phyloP scores from a whole-genome alignment of 2,329 filamentous ascomycete species.

The Monosporascus ibericus region DNA sequence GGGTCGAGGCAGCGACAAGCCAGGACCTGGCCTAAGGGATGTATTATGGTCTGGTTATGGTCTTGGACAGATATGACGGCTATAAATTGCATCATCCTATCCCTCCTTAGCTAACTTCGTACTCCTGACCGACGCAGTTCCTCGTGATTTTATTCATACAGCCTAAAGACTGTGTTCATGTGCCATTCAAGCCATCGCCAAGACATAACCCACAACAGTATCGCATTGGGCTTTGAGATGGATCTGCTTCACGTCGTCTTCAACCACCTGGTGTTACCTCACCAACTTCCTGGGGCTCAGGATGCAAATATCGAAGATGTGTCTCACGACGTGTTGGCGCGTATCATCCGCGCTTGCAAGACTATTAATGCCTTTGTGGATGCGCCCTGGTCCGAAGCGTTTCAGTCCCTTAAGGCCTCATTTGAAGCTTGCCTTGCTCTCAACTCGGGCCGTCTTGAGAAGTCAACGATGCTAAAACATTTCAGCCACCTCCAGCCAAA shows the following conservation, averaged over 20 bases:
- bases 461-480: slow-evolving; percentile 6
- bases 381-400: slow-evolving; percentile 11
- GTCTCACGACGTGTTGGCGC: slow-evolving; percentile 19
- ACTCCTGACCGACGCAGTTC: too few species aligned
- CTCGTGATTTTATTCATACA: too few species aligned
- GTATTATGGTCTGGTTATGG: too few species aligned
- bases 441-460: slow-evolving; percentile 15
- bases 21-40: too few species aligned
- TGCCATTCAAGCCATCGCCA: too few species aligned
- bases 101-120: too few species aligned
- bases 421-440: slow-evolving; percentile 13
- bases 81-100: too few species aligned
- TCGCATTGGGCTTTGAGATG: neutral
- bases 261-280: slow-evolving; percentile 38
- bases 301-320: slow-evolving; percentile 25
- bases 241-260: slow-evolving; percentile 20
- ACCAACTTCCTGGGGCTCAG: slow-evolving; percentile 29
- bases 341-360: slow-evolving; percentile 16
- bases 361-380: neutral
- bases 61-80: too few species aligned
- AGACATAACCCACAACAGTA: too few species aligned
- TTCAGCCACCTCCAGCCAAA: slow-evolving; percentile 8
- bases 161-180: too few species aligned
- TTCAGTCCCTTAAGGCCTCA: slow-evolving; percentile 6
- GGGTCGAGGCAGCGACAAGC: too few species aligned